Evolutionary conservation across 2,329 filamentous ascomycete species (phyloP), one percentile per base, ranked within the genome.

Genomic region (Ascochyta viciae-villosae): DNA sequence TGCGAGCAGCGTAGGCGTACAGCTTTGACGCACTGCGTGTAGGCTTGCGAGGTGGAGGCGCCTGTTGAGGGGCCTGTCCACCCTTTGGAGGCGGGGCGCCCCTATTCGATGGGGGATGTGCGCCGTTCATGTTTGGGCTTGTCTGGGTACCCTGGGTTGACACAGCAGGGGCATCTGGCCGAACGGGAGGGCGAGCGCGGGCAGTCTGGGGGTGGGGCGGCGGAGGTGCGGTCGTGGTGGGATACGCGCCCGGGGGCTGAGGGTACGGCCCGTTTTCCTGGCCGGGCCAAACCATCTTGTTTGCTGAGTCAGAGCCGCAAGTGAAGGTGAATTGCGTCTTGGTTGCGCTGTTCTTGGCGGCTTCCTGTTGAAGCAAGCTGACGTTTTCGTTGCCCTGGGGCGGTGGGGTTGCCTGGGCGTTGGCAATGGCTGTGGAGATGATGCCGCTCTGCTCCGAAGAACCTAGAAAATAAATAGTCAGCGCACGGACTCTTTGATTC

Each of bases 281-380:
- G 69, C 88, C 86, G 39, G 90, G 90, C 87, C 90, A 91, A 47
- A 88, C 87, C 73, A 92, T 85, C 52, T 89, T 87, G 56, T 89
- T 91, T 1, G 91, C 88, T 34, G 92, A 91, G 72, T 95, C 92
- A 1, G 93, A 94, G 68, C 96, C 91, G 76, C 92, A 97, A 12
- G 92, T 96, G 72, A 99, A 99, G 9, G 95, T 99, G 74, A 99
- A 99, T 67, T 97, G 92, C 0, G 90, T 89, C 53, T 92, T 91
- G 6, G 89, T 85, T 4, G 90, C 87, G 33, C 84, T 87, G 4
- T 84, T 88, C 54, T 81, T 81, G 6, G 81, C 76, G 16, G 84
- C 79, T 74, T 89, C 87, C 71, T 91, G 89, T 54, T 91, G 88
- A 44, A 96, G 78, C 57, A 93, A 82, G 74, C 89, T 94, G 61